Evolutionary conservation across 257 asterid genomes (phyloP).

Genomic region (Solanum megistacrolobum): DNA sequence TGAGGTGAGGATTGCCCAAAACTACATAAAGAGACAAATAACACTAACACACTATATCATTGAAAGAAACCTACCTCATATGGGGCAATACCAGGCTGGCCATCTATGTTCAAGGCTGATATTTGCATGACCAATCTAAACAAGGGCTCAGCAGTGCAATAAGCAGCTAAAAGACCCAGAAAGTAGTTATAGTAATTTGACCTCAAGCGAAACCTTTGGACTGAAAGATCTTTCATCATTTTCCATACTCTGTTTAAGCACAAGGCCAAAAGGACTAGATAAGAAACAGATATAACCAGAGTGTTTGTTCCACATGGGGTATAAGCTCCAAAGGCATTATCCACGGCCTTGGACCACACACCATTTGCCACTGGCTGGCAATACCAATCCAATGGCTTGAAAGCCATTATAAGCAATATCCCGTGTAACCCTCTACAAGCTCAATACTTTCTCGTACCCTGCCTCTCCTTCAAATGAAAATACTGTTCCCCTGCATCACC

Average conservation of each 20-base stretch:
- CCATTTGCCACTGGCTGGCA: slow-evolving; percentile 63
- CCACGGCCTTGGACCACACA: slow-evolving; percentile 67
- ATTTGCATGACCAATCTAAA: slow-evolving; percentile 63
- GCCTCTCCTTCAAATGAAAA: background rate
- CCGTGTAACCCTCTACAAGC: slow-evolving; percentile 14
- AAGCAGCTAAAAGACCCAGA: slow-evolving; percentile 66
- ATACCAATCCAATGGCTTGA: slow-evolving; percentile 76
- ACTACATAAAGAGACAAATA: background rate
- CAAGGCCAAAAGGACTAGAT: slow-evolving; percentile 61
- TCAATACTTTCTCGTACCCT: background rate
- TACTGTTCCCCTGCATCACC: background rate
- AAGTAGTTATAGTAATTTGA: slow-evolving; percentile 69
- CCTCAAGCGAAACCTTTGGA: slow-evolving; percentile 57
- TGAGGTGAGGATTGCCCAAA: background rate
- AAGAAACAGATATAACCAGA: slow-evolving; percentile 54
- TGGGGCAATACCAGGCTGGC: slow-evolving; percentile 56
- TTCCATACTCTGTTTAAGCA: slow-evolving; percentile 55
- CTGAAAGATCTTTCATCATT: slow-evolving; percentile 42
- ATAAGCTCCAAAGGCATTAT: slow-evolving; percentile 83
- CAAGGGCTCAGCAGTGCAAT: slow-evolving; percentile 71
- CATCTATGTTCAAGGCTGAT: slow-evolving; percentile 69
- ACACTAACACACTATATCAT: background rate
- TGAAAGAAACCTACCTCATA: slow-evolving; percentile 34
- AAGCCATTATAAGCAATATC: slow-evolving; percentile 37
- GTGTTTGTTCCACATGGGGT: slow-evolving; percentile 86